phyloP scores from a whole-genome alignment of 2,329 filamentous ascomycete genomes.

The Cordyceps farinosa region DNA sequence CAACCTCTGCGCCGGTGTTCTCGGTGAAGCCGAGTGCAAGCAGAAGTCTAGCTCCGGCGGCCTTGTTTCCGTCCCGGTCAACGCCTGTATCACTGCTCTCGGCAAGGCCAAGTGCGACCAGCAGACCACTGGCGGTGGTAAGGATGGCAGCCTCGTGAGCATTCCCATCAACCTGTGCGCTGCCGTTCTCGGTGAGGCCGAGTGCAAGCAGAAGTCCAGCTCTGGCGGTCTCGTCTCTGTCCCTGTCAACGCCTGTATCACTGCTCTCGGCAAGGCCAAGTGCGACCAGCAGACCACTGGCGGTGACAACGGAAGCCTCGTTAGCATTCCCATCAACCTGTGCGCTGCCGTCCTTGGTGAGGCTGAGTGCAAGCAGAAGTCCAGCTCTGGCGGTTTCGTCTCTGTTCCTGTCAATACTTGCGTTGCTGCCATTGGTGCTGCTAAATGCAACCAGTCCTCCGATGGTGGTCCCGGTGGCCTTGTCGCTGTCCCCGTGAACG shows the following conservation, averaged over 20 bases:
- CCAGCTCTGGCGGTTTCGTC: neutral
- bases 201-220: constrained; percentile 13
- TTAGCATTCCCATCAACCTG: constrained; percentile 11
- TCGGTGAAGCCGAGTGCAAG: neutral
- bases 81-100: neutral
- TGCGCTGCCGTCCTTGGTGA: constrained; percentile 7
- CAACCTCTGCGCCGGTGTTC: neutral
- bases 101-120: constrained; percentile 4
- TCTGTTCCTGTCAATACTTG: constrained; percentile 8
- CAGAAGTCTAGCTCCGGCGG: neutral
- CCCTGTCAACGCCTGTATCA: neutral
- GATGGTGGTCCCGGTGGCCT: neutral
- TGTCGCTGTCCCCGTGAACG: neutral
- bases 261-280: neutral
- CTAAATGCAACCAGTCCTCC: constrained; percentile 3
- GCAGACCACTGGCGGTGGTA: neutral
- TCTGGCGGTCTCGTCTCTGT: neutral
- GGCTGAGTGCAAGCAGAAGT: constrained; percentile 12
- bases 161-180: constrained; percentile 4
- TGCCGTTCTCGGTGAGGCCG: neutral
- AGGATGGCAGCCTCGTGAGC: neutral
- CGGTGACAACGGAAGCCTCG: neutral
- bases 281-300: neutral
- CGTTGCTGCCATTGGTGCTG: constrained; percentile 1
- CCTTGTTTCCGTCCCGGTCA: neutral